Base-by-base conservation (phyloP, 2,329 filamentous ascomycete species). In the Pseudogymnoascus sp. region DNA sequence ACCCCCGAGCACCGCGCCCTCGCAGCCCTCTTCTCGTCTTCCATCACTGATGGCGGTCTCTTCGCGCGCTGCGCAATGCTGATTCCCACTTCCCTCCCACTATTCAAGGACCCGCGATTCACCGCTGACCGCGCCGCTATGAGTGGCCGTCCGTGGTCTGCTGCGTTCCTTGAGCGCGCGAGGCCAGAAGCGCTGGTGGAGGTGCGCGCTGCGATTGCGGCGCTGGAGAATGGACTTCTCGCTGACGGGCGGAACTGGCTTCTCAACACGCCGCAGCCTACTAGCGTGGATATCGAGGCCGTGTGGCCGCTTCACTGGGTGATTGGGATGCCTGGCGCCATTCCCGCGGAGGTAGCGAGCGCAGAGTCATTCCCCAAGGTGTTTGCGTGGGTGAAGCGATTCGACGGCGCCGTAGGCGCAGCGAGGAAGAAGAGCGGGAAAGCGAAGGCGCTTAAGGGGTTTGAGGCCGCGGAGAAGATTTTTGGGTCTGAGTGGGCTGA, bases 281-380 rank as follows among this genome's bases (percentile, higher is more conserved):
- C 85, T 1, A 79, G 77, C 1, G 85, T 82, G 3, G 88, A 92
- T 71, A 84, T 91, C 64, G 85, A 91, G 74, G 78, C 81, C 45
- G 74, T 87, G 10, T 90, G 85, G 85, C 79, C 82, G 0, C 80
- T 90, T 66, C 80, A 87, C 72, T 91, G 88, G 88, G 72, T 89
- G 1, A 71, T 74, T 2, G 74, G 73, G 9, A 75, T 89, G 55
- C 79, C 80, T 10, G 80, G 80, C 4, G 80, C 81, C 12, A 76
- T 89, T 55, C 80, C 83, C 3, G 63, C 74, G 58, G 76, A 80
- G 18, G 67, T 78, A 5, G 79, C 90, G 65, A 81, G 80, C 2
- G 69, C 75, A 12, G 71, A 72, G 15, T 74, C 73, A 39, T 88
- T 82, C 67, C 87, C 87, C 0, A 79, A 76, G 62, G 80, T 84